Conservation (phyloP, 2,329 filamentous ascomycete genomes). For the Sporothrix humicola region DNA sequence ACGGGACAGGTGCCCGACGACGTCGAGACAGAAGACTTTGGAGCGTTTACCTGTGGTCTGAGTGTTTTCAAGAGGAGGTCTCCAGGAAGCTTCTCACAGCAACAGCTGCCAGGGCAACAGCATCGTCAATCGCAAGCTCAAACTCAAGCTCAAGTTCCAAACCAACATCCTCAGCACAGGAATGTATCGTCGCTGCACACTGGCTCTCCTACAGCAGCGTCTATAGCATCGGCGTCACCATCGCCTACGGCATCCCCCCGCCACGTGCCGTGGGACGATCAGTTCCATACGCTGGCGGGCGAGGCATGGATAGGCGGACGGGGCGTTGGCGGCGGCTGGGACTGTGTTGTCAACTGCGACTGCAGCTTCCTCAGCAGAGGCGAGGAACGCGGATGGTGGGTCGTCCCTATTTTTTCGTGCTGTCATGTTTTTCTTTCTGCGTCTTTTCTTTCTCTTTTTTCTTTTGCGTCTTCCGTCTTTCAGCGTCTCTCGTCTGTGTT, state of each 20-base stretch:
- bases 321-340: conserved; percentile 79
- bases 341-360: conserved; percentile 76
- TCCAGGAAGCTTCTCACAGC: conserved; percentile 46
- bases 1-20: conserved; percentile 78
- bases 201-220: neutral
- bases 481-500: neutral
- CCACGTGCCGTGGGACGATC: conserved; percentile 37
- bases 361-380: conserved; percentile 39
- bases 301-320: conserved; percentile 61
- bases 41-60: conserved; percentile 81
- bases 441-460: neutral
- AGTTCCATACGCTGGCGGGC: conserved; percentile 29
- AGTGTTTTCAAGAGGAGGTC: conserved; percentile 59
- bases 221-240: neutral
- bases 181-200: neutral
- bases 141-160: too few species aligned
- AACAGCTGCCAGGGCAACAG: conserved; percentile 19
- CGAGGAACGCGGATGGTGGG: conserved; percentile 40
- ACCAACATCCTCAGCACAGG: conserved; percentile 4
- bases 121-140: neutral
- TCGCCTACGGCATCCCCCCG: conserved; percentile 10
- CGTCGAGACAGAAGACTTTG: conserved; percentile 77
- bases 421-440: neutral
- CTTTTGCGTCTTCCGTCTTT: neutral
- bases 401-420: too few species aligned